These are phyloP conservation scores for Pleurotus salmoneostramineus DNA, from an alignment of 768 basidiomycete genomes.

Conservation along the genomic window DNA sequence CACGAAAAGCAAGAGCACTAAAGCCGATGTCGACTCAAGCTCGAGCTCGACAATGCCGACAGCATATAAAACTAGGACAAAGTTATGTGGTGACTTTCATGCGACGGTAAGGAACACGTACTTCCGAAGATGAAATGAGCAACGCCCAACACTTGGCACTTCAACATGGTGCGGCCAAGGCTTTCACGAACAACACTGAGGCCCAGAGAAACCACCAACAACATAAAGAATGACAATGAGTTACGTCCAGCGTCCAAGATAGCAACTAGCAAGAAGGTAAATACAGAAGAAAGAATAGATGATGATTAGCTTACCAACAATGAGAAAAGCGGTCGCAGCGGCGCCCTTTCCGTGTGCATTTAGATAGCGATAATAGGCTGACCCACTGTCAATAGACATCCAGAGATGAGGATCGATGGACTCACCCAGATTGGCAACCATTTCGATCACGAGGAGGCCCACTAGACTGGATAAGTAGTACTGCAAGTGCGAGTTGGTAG, in stretches of 20 bases:
- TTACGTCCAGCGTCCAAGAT: conserved; percentile 94
- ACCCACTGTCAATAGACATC: conserved; percentile 8
- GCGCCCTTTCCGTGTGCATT: conserved; percentile 79
- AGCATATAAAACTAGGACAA: conserved; percentile 72
- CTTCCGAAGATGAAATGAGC: conserved; percentile 94
- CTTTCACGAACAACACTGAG: conserved; percentile 89
- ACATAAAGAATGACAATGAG: conserved; percentile 91
- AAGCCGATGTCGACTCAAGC: conserved; percentile 84
- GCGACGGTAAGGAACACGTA: conserved; percentile 31
- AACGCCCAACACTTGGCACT: conserved; percentile 74
- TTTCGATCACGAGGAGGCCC: conserved; percentile 86
- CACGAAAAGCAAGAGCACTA: conserved; percentile 84
- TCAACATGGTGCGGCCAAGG: conserved; percentile 80
- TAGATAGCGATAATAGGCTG: conserved; percentile 92
- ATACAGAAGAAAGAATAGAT: neutral
- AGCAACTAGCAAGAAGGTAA: conserved; percentile 54
- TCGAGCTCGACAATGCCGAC: conserved; percentile 93
- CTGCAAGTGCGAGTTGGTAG: conserved; percentile 30
- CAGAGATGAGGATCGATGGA: conserved; percentile 2
- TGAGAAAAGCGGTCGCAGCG: conserved; percentile 84
- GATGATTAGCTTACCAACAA: conserved; percentile 56
- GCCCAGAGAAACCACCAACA: conserved; percentile 89
- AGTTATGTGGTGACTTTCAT: conserved; percentile 1
- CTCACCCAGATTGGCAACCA: conserved; percentile 87
- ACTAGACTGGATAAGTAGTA: conserved; percentile 90